phyloP scores from a whole-genome alignment of 1,284 basidiomycete species.

The Cerioporus squamosus region DNA sequence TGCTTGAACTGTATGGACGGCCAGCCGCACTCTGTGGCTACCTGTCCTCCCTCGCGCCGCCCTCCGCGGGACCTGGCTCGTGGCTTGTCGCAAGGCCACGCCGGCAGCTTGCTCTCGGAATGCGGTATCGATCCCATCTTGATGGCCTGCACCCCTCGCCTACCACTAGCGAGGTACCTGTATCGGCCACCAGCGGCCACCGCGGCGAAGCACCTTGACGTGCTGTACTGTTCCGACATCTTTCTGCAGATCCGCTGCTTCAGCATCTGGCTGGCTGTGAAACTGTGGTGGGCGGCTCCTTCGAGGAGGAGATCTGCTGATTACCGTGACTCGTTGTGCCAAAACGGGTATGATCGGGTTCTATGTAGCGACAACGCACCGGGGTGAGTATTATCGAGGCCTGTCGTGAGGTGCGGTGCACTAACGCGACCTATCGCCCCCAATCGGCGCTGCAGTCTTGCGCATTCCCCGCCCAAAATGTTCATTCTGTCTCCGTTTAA shows the following conservation, averaged over 20 bases:
- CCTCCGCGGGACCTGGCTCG: too few relatives aligned
- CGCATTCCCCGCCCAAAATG: conserved; percentile 7
- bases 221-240: conserved; percentile 12
- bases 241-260: conserved; percentile 14
- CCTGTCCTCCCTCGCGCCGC: too few relatives aligned
- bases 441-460: conserved; percentile 21
- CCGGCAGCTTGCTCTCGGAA: neutral
- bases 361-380: conserved; percentile 1
- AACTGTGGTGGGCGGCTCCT: conserved; percentile 8
- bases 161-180: neutral
- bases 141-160: conserved; percentile 11
- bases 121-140: conserved; percentile 24
- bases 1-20: neutral
- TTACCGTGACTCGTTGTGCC: conserved; percentile 10
- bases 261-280: conserved; percentile 8
- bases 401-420: conserved; percentile 13
- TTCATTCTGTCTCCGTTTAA: conserved; percentile 30
- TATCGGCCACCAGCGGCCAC: neutral
- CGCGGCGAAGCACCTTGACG: conserved; percentile 19
- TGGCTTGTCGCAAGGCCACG: too few relatives aligned
- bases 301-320: conserved; percentile 23
- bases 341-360: conserved; percentile 14
- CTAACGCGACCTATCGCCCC: conserved; percentile 17
- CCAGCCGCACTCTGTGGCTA: too few relatives aligned
- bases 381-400: conserved; percentile 4